These are phyloP conservation scores for Plasmodium gallinaceum DNA, from an alignment of 169 alveolate genomes.

Conservation along the genomic window DNA sequence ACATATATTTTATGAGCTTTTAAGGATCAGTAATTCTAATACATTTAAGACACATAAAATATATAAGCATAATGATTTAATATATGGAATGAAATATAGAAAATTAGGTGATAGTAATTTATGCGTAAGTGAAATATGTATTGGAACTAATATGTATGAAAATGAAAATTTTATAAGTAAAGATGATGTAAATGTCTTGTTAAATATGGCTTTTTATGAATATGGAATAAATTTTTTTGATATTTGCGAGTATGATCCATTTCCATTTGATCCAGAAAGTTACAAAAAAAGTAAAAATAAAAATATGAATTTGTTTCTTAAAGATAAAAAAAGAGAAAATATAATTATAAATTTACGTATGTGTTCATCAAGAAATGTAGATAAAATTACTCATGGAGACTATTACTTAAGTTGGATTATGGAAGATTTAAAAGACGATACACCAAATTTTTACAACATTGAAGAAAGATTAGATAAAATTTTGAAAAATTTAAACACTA, in stretches of 20 bases:
- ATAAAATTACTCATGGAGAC: slow-evolving; percentile 49
- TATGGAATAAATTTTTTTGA: slow-evolving; percentile 89
- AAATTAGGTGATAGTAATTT: slow-evolving; percentile 83
- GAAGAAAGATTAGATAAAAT: slow-evolving; percentile 87
- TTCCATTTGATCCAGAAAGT: slow-evolving; percentile 86
- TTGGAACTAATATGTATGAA: slow-evolving; percentile 87
- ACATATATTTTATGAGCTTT: slow-evolving; percentile 58
- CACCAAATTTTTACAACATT: slow-evolving; percentile 50
- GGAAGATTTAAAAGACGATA: slow-evolving; percentile 38
- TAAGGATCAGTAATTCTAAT: slow-evolving; percentile 55
- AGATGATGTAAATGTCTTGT: slow-evolving; percentile 83
- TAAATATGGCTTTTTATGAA: slow-evolving; percentile 85
- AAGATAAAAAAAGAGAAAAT: slow-evolving; percentile 77
- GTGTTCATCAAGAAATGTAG: slow-evolving; percentile 82
- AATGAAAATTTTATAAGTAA: slow-evolving; percentile 85
- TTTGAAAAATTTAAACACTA: slow-evolving; percentile 81
- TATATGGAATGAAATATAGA: slow-evolving; percentile 82
- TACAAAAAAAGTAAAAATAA: slow-evolving; percentile 84
- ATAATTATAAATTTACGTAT: slow-evolving; percentile 77
- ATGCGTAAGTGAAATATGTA: slow-evolving; percentile 85
- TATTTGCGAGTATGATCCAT: slow-evolving; percentile 88
- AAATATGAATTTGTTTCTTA: slow-evolving; percentile 79
- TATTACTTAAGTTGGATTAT: slow-evolving; percentile 78
- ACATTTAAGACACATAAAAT: slow-evolving; percentile 59
- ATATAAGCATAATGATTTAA: slow-evolving; percentile 54